phyloP scores from a whole-genome alignment of 768 basidiomycete genomes.

The Serpula lacrymans region DNA sequence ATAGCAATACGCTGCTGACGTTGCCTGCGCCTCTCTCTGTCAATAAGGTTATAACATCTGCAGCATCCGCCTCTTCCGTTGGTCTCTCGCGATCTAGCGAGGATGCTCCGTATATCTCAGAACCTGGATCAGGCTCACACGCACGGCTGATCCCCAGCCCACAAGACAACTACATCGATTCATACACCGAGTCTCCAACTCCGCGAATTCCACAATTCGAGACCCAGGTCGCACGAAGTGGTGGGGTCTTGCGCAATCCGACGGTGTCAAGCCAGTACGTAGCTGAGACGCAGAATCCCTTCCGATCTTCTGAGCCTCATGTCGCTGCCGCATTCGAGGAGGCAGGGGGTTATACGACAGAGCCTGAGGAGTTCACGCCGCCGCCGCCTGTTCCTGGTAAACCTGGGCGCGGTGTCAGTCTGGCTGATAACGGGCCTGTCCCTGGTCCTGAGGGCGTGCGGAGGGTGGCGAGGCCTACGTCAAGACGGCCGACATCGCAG shows the following conservation, averaged over 20 bases:
- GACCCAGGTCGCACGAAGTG: slow-evolving; percentile 38
- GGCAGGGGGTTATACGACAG: slow-evolving; percentile 27
- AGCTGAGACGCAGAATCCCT: slow-evolving; percentile 53
- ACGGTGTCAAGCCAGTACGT: slow-evolving; percentile 37
- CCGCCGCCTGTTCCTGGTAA: slow-evolving; percentile 11
- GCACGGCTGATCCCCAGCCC: slow-evolving; percentile 40
- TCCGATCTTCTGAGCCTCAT: slow-evolving; percentile 47
- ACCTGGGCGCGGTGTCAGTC: slow-evolving; percentile 61
- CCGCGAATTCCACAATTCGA: slow-evolving; percentile 33
- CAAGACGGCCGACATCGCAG: slow-evolving; percentile 60
- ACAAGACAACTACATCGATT: slow-evolving; percentile 29
- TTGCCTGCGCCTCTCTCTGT: slow-evolving; percentile 73
- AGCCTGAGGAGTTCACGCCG: slow-evolving; percentile 34
- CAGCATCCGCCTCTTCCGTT: slow-evolving; percentile 38
- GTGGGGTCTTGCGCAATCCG: slow-evolving; percentile 37
- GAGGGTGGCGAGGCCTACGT: slow-evolving; percentile 63
- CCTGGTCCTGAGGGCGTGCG: slow-evolving; percentile 76
- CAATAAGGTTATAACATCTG: slow-evolving; percentile 47
- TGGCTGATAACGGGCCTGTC: slow-evolving; percentile 83
- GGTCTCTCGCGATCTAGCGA: slow-evolving; percentile 43
- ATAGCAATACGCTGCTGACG: slow-evolving; percentile 69
- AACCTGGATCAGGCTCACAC: slow-evolving; percentile 35
- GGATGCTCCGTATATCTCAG: slow-evolving; percentile 33
- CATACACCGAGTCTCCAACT: slow-evolving; percentile 14
- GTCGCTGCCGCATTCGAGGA: slow-evolving; percentile 37